Evolutionary conservation across 2,329 filamentous ascomycete species (phyloP), one percentile per base, ranked within the genome.

Genomic region (Alternaria panax): DNA sequence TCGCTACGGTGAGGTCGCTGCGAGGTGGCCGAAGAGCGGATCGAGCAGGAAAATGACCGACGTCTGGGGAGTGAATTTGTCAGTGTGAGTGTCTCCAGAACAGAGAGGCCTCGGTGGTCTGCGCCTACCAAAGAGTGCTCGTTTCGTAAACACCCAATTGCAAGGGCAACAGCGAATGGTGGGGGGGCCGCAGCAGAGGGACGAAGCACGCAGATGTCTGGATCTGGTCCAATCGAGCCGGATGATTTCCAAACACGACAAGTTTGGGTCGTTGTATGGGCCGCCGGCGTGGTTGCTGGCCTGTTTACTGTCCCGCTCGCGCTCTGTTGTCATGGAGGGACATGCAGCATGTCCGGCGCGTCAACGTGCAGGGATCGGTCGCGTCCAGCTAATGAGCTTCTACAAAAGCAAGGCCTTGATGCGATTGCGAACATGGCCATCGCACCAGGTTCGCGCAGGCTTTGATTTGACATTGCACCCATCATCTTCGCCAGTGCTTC

Each of bases 141-240:
- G 62, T 59, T 65, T 60, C 48, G 65, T 64, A 66, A 65, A 66
- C 64, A 66, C 61, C 45, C 36, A 62, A 57, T 63, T 45, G 66
- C 57, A 52, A 53, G 55, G 61, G 63, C 60, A 67, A 67, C 63
- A 46, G 57, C 64, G 53, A 63, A 57, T 53, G 45, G 53, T 60
- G 61, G 47, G 46, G 32, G 58, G 38, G 28, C 16, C 36, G 25
- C 32, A 41, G 30, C 57, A 22, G 32, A 41, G 22, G 41, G 24
- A 50, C 40, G 3, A 47, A 25, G 24, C 25, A n/a, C 22, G 32
- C 20, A 27, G 41, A 20, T 28, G 41, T n/a, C n/a, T 45, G 46
- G 30, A 54, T 38, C 24, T 24, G 24, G n/a, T 5, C 6, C 11
- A 51, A 40, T 28, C 28, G 48, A 28, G n/a, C 30, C 57, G 16